Evolutionary conservation across 192 early-diverging fungal species (phyloP).

Genomic region (Linnemannia elongata): DNA sequence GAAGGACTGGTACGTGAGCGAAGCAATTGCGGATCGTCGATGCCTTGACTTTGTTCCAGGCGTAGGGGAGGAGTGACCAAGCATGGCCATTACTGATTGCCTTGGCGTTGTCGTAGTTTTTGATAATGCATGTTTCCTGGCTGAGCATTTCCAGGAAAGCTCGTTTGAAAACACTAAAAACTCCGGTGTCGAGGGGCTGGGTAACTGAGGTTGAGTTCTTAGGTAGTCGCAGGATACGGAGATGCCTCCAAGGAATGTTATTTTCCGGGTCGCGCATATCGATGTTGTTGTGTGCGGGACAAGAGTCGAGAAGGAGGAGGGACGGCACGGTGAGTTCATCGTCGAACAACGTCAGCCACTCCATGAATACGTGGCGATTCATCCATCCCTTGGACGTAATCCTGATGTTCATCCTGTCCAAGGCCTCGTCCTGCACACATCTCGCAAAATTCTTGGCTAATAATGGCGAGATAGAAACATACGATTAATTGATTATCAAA

Average conservation of each 20-base stretch:
- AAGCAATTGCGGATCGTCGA: conserved; percentile 12
- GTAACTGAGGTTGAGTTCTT: conserved; percentile 17
- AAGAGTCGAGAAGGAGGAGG: too few species aligned
- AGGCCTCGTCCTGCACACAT: too few species aligned
- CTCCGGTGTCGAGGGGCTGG: conserved; percentile 22
- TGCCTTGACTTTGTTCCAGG: conserved; percentile 11
- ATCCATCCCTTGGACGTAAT: too few species aligned
- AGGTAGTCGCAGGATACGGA: too few species aligned
- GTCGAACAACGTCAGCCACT: background rate
- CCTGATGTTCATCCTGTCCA: too few species aligned
- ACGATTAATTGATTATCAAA: too few species aligned
- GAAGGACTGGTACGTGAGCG: conserved; percentile 18
- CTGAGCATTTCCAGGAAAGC: conserved; percentile 25
- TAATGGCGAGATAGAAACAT: too few species aligned
- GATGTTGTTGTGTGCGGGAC: too few species aligned
- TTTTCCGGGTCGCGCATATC: too few species aligned
- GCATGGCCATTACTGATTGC: conserved; percentile 12
- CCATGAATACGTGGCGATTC: too few species aligned
- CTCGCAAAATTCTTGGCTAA: too few species aligned
- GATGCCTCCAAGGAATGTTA: too few species aligned
- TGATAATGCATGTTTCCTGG: conserved; percentile 1
- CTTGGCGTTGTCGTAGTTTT: background rate
- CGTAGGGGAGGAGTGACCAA: conserved; percentile 16
- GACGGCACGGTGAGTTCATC: background rate
- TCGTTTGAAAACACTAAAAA: conserved; percentile 31